phyloP scores from a whole-genome alignment of 2,329 filamentous ascomycete genomes.

The Neonectria ditissima region DNA sequence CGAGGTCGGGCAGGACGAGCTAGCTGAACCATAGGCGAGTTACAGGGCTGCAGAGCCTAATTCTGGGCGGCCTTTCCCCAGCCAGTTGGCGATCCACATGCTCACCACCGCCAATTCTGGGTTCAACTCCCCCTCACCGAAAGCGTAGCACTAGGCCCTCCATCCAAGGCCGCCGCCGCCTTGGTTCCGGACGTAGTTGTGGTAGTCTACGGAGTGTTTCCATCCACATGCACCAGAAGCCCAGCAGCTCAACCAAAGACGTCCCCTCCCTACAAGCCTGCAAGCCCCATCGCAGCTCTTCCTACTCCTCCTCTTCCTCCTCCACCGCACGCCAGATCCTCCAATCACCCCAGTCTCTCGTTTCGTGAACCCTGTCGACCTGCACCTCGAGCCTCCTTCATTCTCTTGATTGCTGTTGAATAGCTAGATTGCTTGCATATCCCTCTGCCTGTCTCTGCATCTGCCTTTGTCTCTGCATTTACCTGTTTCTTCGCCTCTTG shows the following conservation, averaged over 20 bases:
- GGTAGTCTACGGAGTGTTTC: slow-evolving; percentile 10
- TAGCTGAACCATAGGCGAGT: slow-evolving; percentile 15
- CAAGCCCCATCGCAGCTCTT: slow-evolving; percentile 31
- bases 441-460: slow-evolving; percentile 26
- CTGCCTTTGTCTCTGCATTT: slow-evolving; percentile 18
- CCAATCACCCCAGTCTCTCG: slow-evolving; percentile 41
- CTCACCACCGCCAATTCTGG: slow-evolving; percentile 8
- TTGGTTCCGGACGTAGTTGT: slow-evolving; percentile 10
- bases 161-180: slow-evolving; percentile 13
- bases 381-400: slow-evolving; percentile 42
- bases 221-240: slow-evolving; percentile 1
- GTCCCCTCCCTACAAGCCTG: neutral
- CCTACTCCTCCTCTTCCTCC: slow-evolving; percentile 36
- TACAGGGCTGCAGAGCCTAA: slow-evolving; percentile 19
- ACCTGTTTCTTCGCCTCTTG: slow-evolving; percentile 18
- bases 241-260: slow-evolving; percentile 8
- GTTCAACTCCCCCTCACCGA: neutral
- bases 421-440: slow-evolving; percentile 31
- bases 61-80: slow-evolving; percentile 7
- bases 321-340: slow-evolving; percentile 40
- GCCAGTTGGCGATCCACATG: slow-evolving; percentile 17
- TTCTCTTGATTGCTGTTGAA: slow-evolving; percentile 32
- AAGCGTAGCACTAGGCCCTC: slow-evolving; percentile 14
- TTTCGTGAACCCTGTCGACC: slow-evolving; percentile 40
- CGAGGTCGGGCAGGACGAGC: neutral